Percentiles rank a stretch among this genome's conserved stretches.
Evolutionary conservation across 306 rosid species (phyloP).

Genomic region (Glycine latifolia): DNA sequence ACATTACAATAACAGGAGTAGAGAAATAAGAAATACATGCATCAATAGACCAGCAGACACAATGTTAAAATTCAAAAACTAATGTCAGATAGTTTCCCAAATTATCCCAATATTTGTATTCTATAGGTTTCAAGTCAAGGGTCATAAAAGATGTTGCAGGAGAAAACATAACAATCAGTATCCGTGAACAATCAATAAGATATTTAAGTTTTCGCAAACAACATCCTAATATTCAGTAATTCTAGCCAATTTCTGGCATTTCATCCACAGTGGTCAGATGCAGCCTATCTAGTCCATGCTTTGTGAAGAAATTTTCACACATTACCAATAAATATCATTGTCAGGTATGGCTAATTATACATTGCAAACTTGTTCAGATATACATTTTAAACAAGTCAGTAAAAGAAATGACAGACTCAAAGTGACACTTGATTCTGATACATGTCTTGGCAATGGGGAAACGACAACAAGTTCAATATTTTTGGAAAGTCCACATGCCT

Average conservation of each 20-base stretch:
- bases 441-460: conserved; percentile 60
- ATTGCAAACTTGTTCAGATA: not conserved
- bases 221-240: conserved; percentile 17
- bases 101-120: not conserved
- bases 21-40: not conserved
- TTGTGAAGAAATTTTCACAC: not conserved
- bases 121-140: conserved; percentile 6
- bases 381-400: conserved; percentile 11
- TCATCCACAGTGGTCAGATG: conserved; percentile 15
- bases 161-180: not conserved
- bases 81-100: not conserved
- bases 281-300: not conserved
- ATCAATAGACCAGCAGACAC: not conserved
- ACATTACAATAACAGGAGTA: not conserved
- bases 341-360: not conserved
- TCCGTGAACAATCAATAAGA: not conserved
- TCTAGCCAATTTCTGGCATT: conserved; percentile 27
- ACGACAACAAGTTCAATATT: conserved; percentile 72
- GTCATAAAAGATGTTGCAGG: not conserved
- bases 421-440: conserved; percentile 7
- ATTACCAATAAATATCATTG: not conserved
- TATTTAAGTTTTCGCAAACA: not conserved
- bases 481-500: conserved; percentile 63
- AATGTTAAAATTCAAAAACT: not conserved
- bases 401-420: conserved; percentile 12